A percentile compares a stretch with the other conserved stretches of the same genome.
These are phyloP conservation scores for Gardenia jasminoides DNA, from an alignment of 257 asterid species.

Conservation along the genomic window DNA sequence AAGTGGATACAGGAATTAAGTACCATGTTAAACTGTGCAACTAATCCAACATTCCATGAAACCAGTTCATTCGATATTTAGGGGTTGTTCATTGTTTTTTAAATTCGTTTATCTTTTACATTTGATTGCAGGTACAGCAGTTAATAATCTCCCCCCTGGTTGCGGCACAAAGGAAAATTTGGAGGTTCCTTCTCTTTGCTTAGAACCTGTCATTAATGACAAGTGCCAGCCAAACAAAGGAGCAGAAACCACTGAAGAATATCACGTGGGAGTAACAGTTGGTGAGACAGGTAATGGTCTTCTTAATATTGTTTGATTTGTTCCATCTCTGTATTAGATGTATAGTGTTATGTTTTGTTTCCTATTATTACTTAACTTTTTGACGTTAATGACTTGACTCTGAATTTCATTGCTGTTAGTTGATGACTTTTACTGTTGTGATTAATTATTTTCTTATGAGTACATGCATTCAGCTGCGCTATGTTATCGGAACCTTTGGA, in stretches of 20 bases:
- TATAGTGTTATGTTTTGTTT: background rate
- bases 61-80: too few relatives aligned
- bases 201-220: conserved; percentile 1
- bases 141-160: background rate
- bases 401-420: too few relatives aligned
- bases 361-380: background rate
- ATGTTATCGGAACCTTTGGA: too few relatives aligned
- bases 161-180: conserved; percentile 1
- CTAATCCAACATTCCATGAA: background rate
- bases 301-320: background rate
- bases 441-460: too few relatives aligned
- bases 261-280: background rate
- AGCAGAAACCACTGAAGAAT: background rate
- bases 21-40: background rate
- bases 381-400: too few relatives aligned
- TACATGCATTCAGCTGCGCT: too few relatives aligned
- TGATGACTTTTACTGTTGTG: too few relatives aligned
- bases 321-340: background rate
- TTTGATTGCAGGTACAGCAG: conserved; percentile 17
- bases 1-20: background rate
- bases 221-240: background rate
- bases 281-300: background rate
- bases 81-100: background rate
- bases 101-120: background rate
- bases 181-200: conserved; percentile 1